Conservation (phyloP, 192 early-diverging fungal genomes). For the Lobosporangium transversale region DNA sequence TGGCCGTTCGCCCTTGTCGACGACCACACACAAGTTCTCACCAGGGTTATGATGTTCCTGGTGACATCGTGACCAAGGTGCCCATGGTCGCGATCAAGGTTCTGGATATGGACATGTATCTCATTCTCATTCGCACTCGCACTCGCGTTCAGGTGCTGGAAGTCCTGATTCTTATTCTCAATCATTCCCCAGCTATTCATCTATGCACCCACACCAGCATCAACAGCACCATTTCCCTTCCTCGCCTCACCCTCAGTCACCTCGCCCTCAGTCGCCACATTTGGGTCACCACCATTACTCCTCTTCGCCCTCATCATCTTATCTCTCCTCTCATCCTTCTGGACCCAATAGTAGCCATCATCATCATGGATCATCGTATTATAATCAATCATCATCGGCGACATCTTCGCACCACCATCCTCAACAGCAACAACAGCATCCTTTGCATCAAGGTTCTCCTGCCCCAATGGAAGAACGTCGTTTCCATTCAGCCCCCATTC, state of each 20-base stretch:
- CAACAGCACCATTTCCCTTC: constrained; percentile 16
- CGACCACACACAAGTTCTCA: too few species aligned
- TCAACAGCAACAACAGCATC: constrained; percentile 9
- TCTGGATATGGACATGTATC: constrained; percentile 15
- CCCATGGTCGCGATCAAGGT: constrained; percentile 12
- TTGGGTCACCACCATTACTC: constrained; percentile 25
- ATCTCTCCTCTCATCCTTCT: constrained; percentile 32
- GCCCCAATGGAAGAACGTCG: constrained; percentile 37
- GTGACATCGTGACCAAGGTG: not conserved
- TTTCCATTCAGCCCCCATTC: constrained; percentile 50
- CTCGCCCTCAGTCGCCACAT: too few species aligned
- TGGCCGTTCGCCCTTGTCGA: constrained; percentile 41
- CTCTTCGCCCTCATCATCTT: constrained; percentile 32
- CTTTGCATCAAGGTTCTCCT: constrained; percentile 15
- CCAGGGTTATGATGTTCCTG: constrained; percentile 17
- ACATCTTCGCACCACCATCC: constrained; percentile 5
- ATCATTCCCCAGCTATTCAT: constrained; percentile 43
- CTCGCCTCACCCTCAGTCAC: constrained; percentile 21
- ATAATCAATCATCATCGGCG: constrained; percentile 13
- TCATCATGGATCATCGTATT: constrained; percentile 13
- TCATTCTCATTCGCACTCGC: constrained; percentile 14
- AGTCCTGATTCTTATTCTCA: constrained; percentile 41
- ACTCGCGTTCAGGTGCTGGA: constrained; percentile 13
- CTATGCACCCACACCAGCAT: too few species aligned
- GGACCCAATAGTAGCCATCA: constrained; percentile 9